Percentiles rank a stretch among this genome's conserved stretches.
phyloP scores from a whole-genome alignment of 2,329 filamentous ascomycete species.

The Xylariaceae sp. region DNA sequence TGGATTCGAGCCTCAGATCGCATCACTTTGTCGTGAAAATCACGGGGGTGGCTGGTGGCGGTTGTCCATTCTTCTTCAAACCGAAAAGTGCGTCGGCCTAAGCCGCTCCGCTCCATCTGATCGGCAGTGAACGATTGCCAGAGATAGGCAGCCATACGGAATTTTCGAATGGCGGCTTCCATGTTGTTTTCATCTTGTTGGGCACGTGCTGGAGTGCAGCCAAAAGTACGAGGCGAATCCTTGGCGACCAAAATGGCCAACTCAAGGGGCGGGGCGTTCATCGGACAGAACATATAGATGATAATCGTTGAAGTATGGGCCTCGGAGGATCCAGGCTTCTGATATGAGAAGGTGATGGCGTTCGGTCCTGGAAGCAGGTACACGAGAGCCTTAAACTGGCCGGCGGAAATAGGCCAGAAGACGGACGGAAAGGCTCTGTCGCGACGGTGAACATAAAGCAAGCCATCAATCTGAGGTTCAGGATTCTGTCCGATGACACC shows the following conservation, averaged over 20 bases:
- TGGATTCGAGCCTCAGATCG: slow-evolving; percentile 89
- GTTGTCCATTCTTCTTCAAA: slow-evolving; percentile 94
- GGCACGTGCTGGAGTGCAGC: slow-evolving; percentile 68
- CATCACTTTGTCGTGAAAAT: slow-evolving; percentile 65
- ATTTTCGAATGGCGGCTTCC: slow-evolving; percentile 78
- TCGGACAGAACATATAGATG: slow-evolving; percentile 79
- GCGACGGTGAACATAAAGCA: slow-evolving; percentile 69
- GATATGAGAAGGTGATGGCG: slow-evolving; percentile 79
- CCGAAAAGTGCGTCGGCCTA: slow-evolving; percentile 79
- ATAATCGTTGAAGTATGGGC: slow-evolving; percentile 74
- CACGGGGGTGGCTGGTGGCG: slow-evolving; percentile 71
- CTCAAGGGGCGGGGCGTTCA: slow-evolving; percentile 75
- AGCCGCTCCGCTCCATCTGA: slow-evolving; percentile 86
- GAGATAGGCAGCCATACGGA: slow-evolving; percentile 88
- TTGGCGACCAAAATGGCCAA: slow-evolving; percentile 81
- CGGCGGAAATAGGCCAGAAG: slow-evolving; percentile 81
- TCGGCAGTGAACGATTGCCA: slow-evolving; percentile 98
- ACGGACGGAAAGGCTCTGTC: slow-evolving; percentile 80
- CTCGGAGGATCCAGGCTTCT: slow-evolving; percentile 63
- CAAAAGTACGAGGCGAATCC: slow-evolving; percentile 81
- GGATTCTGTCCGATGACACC: slow-evolving; percentile 73
- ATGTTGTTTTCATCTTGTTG: slow-evolving; percentile 78
- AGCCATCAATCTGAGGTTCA: slow-evolving; percentile 64
- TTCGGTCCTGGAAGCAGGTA: slow-evolving; percentile 92
- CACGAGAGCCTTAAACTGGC: slow-evolving; percentile 85